Evolutionary conservation across 2,329 filamentous ascomycete species (phyloP), one percentile per base, ranked within the genome.

Genomic region (Fusarium brevicatenulatum): DNA sequence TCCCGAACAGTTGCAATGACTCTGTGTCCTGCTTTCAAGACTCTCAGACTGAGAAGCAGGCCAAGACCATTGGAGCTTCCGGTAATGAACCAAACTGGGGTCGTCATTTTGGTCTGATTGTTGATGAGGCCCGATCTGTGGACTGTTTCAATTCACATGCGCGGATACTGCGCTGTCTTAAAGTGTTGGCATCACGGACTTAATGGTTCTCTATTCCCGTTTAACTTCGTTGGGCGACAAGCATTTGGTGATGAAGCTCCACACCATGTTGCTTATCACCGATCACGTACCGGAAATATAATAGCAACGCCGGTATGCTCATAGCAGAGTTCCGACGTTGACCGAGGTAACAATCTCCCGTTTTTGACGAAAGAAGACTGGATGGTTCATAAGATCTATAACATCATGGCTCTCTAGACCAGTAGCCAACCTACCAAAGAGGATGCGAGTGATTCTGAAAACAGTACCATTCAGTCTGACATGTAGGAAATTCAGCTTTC

Each of bases 31-130:
- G 73, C 71, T 23, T 68, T 55, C 2, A 77, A 58, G 13, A 62
- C 75, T 58, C 57, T 49, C 23, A 77, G 43, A 30, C 58, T 72
- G 12, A 77, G 71, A 11, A 75, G 57, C 4, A 77, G 62, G 30
- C 75, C 75, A 30, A 77, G 60, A 36, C 75, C 75, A 18, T 71
- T 76, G n/a, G 75, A 77, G 39, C 64, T 68, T 53, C 75, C 73
- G 13, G 75, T 77, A 19, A 77, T 76, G 53, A 77, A 50, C 75
- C 75, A 77, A 54, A 76, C 70, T 43, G 75, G 73, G 28, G 66
- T 55, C 21, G 64, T 15, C 75, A 77, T 77, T 37, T 61, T 74
- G 49, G 42, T 63, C 16, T 37, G 19, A 12, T 57, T n/a, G 21
- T 16, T 19, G 8, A 21, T 32, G 18, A 5, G 19, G n/a, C 34